phyloP scores from a whole-genome alignment of 768 basidiomycete genomes.

The Gloeostereum incarnatum region DNA sequence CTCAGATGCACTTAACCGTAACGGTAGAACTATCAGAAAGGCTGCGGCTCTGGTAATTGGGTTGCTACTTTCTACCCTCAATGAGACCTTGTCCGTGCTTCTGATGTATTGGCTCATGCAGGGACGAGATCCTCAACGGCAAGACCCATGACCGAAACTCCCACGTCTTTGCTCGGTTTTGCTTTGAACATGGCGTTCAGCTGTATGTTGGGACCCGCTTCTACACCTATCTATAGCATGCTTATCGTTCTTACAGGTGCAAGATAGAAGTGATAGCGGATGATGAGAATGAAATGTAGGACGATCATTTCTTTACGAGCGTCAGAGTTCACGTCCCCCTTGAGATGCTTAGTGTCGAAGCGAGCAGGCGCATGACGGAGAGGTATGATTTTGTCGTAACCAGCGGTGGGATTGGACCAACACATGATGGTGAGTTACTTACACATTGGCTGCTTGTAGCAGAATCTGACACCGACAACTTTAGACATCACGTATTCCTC shows the following conservation, averaged over 20 bases:
- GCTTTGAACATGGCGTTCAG: slow-evolving; percentile 82
- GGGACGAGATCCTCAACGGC: slow-evolving; percentile 90
- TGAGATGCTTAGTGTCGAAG: slow-evolving; percentile 53
- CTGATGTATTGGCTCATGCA: slow-evolving; percentile 16
- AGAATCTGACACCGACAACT: not conserved
- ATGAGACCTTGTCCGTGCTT: not conserved
- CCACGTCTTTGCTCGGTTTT: slow-evolving; percentile 79
- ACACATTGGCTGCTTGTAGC: not conserved
- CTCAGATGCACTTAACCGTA: no score
- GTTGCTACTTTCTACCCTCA: slow-evolving; percentile 24
- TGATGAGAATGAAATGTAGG: slow-evolving; percentile 21
- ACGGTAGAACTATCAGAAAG: slow-evolving; percentile 64
- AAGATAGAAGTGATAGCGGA: slow-evolving; percentile 89
- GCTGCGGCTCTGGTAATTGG: slow-evolving; percentile 75
- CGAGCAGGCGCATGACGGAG: slow-evolving; percentile 70
- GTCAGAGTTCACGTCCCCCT: slow-evolving; percentile 1
- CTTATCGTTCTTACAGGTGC: slow-evolving; percentile 40
- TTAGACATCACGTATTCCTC: slow-evolving; percentile 85
- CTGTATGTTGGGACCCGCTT: slow-evolving; percentile 33
- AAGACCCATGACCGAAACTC: slow-evolving; percentile 83
- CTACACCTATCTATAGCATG: slow-evolving; percentile 1
- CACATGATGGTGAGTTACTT: slow-evolving; percentile 63
- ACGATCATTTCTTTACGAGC: not conserved
- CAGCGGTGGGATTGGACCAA: slow-evolving; percentile 86
- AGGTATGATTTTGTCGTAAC: slow-evolving; percentile 89